phyloP scores from a whole-genome alignment of 108 stramenopile species.

The Nitzschia inconspicua region DNA sequence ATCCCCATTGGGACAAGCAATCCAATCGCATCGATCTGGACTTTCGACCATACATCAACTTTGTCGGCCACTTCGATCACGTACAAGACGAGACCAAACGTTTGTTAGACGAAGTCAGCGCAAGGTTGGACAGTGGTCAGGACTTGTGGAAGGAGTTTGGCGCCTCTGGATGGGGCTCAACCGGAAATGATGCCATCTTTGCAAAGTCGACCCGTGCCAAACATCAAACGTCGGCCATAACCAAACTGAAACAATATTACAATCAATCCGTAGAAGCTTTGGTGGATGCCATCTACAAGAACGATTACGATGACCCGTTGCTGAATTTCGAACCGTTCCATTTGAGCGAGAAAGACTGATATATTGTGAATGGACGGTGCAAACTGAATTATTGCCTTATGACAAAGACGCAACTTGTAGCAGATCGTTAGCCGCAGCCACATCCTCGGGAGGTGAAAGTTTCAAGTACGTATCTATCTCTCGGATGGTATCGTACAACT shows the following conservation, averaged over 20 bases:
- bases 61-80: constrained; percentile 37
- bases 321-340: constrained; percentile 23
- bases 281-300: constrained; percentile 26
- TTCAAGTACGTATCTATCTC: constrained; percentile 19
- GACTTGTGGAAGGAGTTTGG: constrained; percentile 37
- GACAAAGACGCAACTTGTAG: neutral
- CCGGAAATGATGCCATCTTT: constrained; percentile 26
- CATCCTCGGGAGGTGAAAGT: constrained; percentile 11
- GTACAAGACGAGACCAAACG: constrained; percentile 26
- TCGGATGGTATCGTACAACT: constrained; percentile 4
- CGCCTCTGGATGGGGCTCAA: constrained; percentile 37
- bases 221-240: constrained; percentile 17
- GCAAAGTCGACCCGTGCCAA: neutral
- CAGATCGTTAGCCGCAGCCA: constrained; percentile 4
- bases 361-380: neutral
- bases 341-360: neutral
- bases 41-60: constrained; percentile 41
- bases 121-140: too few relatives aligned
- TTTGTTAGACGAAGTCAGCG: constrained; percentile 23
- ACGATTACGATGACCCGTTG: constrained; percentile 27
- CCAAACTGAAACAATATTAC: constrained; percentile 25
- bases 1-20: constrained; percentile 48
- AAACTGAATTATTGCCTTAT: neutral
- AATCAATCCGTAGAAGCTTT: constrained; percentile 8
- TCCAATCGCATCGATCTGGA: constrained; percentile 32